Evolutionary conservation across 75 land plant genomes (phyloP).

Genomic region (Larix kaempferi): DNA sequence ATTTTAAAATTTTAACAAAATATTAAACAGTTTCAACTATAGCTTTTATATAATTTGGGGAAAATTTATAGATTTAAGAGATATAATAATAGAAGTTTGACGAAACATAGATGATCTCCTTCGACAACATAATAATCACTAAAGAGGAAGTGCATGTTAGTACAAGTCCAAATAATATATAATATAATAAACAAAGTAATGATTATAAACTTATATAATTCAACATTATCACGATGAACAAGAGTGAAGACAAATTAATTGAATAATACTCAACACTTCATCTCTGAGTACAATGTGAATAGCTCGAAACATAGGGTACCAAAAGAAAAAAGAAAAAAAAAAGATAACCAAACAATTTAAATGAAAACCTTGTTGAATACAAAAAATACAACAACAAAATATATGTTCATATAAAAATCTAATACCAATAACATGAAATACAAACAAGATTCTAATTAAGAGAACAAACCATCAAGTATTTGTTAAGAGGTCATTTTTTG

Average conservation of each 20-base stretch:
- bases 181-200: neutral
- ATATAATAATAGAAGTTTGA: too few species aligned
- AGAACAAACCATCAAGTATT: too few species aligned
- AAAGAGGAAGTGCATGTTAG: slow-evolving; percentile 3
- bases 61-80: too few species aligned
- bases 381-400: too few species aligned
- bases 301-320: neutral
- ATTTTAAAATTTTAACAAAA: too few species aligned
- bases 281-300: neutral
- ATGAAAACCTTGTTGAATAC: neutral
- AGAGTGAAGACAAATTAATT: neutral
- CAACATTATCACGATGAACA: neutral
- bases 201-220: neutral
- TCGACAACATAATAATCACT: slow-evolving; percentile 64
- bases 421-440: too few species aligned
- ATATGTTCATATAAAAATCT: too few species aligned
- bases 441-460: too few species aligned
- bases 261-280: neutral
- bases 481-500: too few species aligned
- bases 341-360: neutral
- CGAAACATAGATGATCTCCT: too few species aligned
- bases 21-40: too few species aligned
- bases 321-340: neutral
- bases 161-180: neutral
- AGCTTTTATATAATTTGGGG: too few species aligned